A percentile compares a stretch with the other conserved stretches of the same genome.
These are phyloP conservation scores for Plectosphaerella sp. DNA, from an alignment of 2,329 filamentous ascomycete genomes.

Conservation along the genomic window DNA sequence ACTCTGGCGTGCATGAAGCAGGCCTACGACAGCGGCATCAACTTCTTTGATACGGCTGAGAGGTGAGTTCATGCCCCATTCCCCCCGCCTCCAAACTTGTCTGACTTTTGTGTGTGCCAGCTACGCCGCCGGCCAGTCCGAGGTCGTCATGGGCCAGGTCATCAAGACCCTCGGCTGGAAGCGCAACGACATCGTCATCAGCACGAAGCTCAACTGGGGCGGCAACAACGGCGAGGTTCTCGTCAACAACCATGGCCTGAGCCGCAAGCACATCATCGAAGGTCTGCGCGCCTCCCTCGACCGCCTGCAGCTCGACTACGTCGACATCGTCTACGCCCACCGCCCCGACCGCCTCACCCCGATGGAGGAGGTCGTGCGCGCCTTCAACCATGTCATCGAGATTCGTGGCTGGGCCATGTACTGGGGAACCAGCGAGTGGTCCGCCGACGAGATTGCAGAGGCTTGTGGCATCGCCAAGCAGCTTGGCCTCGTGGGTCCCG, in stretches of 20 bases:
- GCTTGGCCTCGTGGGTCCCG: conserved; percentile 56
- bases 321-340: conserved; percentile 68
- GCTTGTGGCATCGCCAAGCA: conserved; percentile 57
- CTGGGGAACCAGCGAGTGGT: conserved; percentile 70
- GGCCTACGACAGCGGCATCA: conserved; percentile 56
- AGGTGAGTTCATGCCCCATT: conserved; percentile 12
- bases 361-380: conserved; percentile 67
- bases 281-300: conserved; percentile 52
- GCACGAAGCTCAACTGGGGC: conserved; percentile 63
- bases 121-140: conserved; percentile 58
- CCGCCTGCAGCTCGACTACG: conserved; percentile 54
- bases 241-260: conserved; percentile 57
- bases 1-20: conserved; percentile 59
- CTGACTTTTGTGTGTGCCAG: conserved; percentile 7
- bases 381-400: conserved; percentile 67
- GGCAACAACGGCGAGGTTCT: conserved; percentile 54
- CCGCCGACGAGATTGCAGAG: conserved; percentile 61
- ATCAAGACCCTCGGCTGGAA: conserved; percentile 58
- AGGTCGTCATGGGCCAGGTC: conserved; percentile 60
- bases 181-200: conserved; percentile 56
- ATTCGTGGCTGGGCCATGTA: conserved; percentile 61
- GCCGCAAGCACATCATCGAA: conserved; percentile 58
- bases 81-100: neutral
- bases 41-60: conserved; percentile 61
- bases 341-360: conserved; percentile 63